phyloP scores from a whole-genome alignment of 164 flowering plant genomes.

The Dillenia turbinata region DNA sequence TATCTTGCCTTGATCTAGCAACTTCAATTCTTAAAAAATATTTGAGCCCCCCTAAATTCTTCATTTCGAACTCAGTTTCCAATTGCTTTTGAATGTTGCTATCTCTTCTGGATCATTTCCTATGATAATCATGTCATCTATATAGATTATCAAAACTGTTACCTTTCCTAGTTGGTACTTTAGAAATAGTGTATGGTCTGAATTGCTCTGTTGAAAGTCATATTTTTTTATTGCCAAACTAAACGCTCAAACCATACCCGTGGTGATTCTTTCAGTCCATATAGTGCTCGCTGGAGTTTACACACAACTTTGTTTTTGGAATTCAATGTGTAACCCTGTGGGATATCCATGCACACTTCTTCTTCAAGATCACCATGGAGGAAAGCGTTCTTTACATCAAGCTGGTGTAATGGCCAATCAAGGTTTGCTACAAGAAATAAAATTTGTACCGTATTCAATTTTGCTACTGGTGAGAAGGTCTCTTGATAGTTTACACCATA shows the following conservation, averaged over 20 bases:
- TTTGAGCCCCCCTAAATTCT: constrained; percentile 4
- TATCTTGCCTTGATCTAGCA: not conserved
- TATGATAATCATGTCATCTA: constrained; percentile 1
- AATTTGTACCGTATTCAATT: not conserved
- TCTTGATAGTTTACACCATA: constrained; percentile 5
- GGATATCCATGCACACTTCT: not conserved
- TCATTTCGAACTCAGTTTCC: constrained; percentile 6
- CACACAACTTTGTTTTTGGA: not conserved
- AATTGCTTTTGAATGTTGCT: constrained; percentile 3
- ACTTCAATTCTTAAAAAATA: no score
- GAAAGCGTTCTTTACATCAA: not conserved
- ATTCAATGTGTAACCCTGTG: constrained; percentile 6
- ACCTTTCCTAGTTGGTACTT: not conserved
- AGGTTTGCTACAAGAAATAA: constrained; percentile 1
- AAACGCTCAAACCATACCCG: not conserved
- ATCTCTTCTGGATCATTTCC: constrained; percentile 3
- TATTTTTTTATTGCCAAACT: constrained; percentile 2
- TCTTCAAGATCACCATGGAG: constrained; percentile 4
- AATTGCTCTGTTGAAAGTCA: constrained; percentile 2
- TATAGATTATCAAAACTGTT: not conserved
- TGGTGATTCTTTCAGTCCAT: not conserved
- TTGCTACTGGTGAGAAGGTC: not conserved
- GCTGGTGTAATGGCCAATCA: constrained; percentile 3
- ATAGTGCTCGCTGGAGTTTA: constrained; percentile 1
- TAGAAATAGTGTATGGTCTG: not conserved